Conservation (phyloP, 495 filamentous ascomycete species). For the Penicillium cataractarum region DNA sequence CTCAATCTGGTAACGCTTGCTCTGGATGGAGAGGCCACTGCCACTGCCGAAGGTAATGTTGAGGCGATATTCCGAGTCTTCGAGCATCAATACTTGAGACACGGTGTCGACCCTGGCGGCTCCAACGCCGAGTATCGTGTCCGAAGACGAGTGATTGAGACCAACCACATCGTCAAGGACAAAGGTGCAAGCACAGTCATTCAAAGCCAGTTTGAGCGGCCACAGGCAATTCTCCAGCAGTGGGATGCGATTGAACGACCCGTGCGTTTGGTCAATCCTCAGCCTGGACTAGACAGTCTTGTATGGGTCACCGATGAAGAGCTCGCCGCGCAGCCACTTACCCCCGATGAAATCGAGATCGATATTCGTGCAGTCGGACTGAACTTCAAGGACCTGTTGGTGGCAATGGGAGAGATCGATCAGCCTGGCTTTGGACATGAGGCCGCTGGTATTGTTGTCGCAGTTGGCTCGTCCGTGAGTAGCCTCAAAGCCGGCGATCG, state of each 20-base stretch:
- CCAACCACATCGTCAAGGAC: neutral
- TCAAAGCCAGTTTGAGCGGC: neutral
- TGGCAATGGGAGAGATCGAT: slow-evolving; percentile 7
- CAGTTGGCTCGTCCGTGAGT: neutral
- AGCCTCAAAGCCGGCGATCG: slow-evolving; percentile 4
- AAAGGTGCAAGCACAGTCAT: neutral
- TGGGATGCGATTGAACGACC: neutral
- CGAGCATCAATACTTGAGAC: neutral
- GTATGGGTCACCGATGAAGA: neutral
- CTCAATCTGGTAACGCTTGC: neutral
- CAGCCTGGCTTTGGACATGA: neutral
- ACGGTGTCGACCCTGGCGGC: neutral
- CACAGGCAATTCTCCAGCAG: neutral
- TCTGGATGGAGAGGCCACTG: neutral
- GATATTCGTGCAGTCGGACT: slow-evolving; percentile 9
- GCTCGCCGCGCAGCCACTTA: neutral
- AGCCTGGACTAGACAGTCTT: neutral
- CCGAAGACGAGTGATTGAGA: neutral
- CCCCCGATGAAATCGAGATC: slow-evolving; percentile 11
- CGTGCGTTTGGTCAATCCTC: neutral
- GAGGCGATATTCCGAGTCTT: neutral
- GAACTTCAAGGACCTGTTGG: slow-evolving; percentile 17
- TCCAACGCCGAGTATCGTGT: neutral
- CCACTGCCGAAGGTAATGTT: neutral
- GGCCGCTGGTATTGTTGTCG: neutral